These are phyloP conservation scores for Aureobasidium lini DNA, from an alignment of 2,329 filamentous ascomycete species.

Conservation along the genomic window DNA sequence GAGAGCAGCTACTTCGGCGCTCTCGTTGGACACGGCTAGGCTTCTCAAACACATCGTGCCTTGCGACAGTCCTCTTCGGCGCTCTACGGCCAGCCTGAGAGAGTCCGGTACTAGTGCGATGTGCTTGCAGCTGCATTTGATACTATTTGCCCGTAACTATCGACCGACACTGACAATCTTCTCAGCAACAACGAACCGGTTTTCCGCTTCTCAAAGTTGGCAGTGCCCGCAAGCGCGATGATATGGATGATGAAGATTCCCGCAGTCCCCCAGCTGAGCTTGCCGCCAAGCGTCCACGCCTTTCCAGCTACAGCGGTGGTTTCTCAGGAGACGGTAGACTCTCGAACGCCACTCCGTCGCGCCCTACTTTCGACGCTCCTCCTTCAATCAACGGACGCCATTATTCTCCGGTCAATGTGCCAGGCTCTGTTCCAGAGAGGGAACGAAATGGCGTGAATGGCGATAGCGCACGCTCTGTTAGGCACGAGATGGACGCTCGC, in stretches of 20 bases:
- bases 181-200: constrained; percentile 9
- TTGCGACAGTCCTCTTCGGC: no score
- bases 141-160: not conserved
- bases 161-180: not conserved
- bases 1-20: no score
- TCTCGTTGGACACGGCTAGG: no score
- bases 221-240: constrained; percentile 4
- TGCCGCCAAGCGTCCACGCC: constrained; percentile 3
- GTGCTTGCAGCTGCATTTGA: not conserved
- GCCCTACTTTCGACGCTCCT: not conserved
- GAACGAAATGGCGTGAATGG: not conserved
- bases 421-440: not conserved
- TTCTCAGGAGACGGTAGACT: not conserved
- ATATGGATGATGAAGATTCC: constrained; percentile 3
- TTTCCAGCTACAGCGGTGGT: constrained; percentile 2
- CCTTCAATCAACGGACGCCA: not conserved
- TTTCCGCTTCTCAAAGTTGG: not conserved
- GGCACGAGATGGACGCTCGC: not conserved
- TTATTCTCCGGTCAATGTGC: not conserved
- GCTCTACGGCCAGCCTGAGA: no score
- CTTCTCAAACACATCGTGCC: no score
- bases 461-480: not conserved
- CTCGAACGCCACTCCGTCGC: not conserved
- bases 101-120: no score
- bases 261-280: not conserved